phyloP scores from a whole-genome alignment of 768 basidiomycete genomes.

The Butyriboletus loyo region DNA sequence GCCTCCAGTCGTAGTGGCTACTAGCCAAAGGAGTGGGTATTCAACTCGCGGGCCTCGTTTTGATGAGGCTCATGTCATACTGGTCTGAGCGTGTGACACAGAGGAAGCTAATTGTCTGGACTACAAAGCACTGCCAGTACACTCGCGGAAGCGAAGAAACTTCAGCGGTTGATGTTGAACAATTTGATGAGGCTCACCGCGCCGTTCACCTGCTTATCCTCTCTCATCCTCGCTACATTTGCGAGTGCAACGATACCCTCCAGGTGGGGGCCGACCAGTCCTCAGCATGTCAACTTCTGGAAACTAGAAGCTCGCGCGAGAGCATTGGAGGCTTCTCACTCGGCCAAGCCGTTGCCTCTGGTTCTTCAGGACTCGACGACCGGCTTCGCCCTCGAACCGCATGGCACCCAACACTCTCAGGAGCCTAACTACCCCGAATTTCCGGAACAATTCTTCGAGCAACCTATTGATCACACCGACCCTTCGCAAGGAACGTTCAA shows the following conservation, averaged over 20 bases:
- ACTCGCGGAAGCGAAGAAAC: not conserved
- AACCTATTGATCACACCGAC: constrained; percentile 83
- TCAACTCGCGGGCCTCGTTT: not conserved
- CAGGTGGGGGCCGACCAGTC: constrained; percentile 32
- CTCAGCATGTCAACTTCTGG: constrained; percentile 69
- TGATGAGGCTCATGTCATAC: not conserved
- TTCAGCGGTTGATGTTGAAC: not conserved
- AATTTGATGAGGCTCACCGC: constrained; percentile 17
- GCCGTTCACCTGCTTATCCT: constrained; percentile 9
- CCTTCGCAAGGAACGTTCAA: constrained; percentile 60
- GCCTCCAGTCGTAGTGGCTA: too few relatives aligned
- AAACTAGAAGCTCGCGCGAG: constrained; percentile 37
- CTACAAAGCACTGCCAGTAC: not conserved
- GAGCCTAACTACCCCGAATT: constrained; percentile 38
- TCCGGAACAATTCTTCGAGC: constrained; percentile 67
- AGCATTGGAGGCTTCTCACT: constrained; percentile 13
- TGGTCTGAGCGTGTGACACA: not conserved
- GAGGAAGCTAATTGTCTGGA: not conserved
- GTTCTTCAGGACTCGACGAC: constrained; percentile 21
- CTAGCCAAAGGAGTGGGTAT: not conserved
- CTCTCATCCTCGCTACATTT: constrained; percentile 7
- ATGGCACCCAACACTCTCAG: constrained; percentile 8
- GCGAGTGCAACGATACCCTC: constrained; percentile 9
- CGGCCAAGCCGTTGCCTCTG: constrained; percentile 12
- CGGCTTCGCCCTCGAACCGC: constrained; percentile 8